These are phyloP conservation scores for Dimocarpus longan DNA, from an alignment of 345 rosid species.

Conservation along the genomic window DNA sequence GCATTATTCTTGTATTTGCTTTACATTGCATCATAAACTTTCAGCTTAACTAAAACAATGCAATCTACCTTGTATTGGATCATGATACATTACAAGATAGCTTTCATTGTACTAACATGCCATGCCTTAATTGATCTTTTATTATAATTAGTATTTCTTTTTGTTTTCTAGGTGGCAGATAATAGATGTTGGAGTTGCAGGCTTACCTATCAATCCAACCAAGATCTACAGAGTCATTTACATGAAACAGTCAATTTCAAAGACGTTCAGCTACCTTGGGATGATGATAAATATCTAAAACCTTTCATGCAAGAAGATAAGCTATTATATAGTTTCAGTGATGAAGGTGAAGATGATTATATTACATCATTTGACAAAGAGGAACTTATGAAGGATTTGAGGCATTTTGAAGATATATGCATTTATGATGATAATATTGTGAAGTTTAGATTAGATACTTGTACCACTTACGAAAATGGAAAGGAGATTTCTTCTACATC, in stretches of 20 bases:
- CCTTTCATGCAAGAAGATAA: conserved; percentile 78
- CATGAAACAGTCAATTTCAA: conserved; percentile 40
- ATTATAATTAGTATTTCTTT: not conserved
- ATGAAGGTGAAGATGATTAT: conserved; percentile 63
- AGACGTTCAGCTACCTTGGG: conserved; percentile 45
- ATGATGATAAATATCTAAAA: conserved; percentile 64
- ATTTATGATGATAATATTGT: conserved; percentile 37
- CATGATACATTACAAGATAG: not conserved
- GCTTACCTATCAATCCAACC: conserved; percentile 36
- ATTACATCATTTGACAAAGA: conserved; percentile 44
- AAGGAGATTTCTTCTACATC: conserved; percentile 37
- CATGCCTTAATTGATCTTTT: not conserved
- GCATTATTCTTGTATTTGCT: not conserved
- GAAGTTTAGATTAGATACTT: conserved; percentile 27
- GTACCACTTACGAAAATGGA: conserved; percentile 28
- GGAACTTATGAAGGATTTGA: conserved; percentile 49
- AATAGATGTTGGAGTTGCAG: conserved; percentile 79
- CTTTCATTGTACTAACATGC: not conserved
- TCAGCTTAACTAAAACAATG: not conserved
- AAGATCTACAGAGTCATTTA: conserved; percentile 50
- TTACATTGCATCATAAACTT: too few species aligned
- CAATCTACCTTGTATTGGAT: not conserved
- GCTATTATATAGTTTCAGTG: conserved; percentile 73
- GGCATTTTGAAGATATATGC: conserved; percentile 43
- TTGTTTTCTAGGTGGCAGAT: conserved; percentile 62